A percentile compares a stretch with the other conserved stretches of the same genome.
Evolutionary conservation across 2,329 filamentous ascomycete species (phyloP).

Genomic region (Venturia aucupariae): DNA sequence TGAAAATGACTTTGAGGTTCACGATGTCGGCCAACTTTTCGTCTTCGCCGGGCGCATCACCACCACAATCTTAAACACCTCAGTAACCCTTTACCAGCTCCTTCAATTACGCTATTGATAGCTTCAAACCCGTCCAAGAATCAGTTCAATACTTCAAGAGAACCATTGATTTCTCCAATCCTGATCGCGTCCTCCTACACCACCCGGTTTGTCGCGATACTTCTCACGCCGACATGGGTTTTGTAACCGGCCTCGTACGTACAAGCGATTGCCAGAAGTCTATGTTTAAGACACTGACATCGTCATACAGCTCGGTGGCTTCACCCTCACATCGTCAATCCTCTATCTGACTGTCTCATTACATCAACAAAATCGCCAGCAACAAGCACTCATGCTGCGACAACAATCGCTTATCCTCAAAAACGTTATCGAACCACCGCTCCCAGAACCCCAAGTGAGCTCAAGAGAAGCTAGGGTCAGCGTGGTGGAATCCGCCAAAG

Average conservation of each 20-base stretch:
- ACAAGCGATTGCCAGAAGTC: background rate
- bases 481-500: slow-evolving; percentile 38
- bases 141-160: too few relatives aligned
- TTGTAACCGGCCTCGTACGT: slow-evolving; percentile 43
- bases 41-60: slow-evolving; percentile 2
- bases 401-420: slow-evolving; percentile 37
- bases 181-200: background rate
- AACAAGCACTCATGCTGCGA: slow-evolving; percentile 37
- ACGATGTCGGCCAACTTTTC: background rate
- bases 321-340: slow-evolving; percentile 40
- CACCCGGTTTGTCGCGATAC: background rate
- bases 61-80: background rate
- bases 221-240: slow-evolving; percentile 33
- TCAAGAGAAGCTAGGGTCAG: slow-evolving; percentile 32
- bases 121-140: background rate
- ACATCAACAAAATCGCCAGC: slow-evolving; percentile 38
- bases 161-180: background rate
- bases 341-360: slow-evolving; percentile 31
- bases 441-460: slow-evolving; percentile 29
- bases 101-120: background rate
- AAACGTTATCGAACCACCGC: slow-evolving; percentile 35
- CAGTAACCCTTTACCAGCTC: background rate
- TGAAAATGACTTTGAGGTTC: background rate
- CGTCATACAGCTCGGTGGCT: slow-evolving; percentile 36
- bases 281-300: background rate